Conservation (phyloP, 164 flowering plant genomes). For the Vitis vinifera region DNA sequence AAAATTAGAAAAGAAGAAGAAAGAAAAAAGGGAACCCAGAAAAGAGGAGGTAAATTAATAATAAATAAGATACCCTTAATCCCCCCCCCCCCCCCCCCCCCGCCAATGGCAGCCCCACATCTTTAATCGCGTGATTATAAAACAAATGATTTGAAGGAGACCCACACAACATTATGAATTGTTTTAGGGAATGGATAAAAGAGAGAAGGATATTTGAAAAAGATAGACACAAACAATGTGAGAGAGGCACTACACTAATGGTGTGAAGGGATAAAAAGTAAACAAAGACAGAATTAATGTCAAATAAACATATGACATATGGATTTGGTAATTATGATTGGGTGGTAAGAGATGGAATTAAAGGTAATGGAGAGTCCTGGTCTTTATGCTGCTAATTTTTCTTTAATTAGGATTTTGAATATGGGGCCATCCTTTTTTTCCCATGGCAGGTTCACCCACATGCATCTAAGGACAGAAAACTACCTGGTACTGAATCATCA, state of each 20-base stretch:
- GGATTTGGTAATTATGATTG: neutral
- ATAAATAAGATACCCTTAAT: neutral
- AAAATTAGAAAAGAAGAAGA: constrained; percentile 1
- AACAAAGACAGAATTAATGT: neutral
- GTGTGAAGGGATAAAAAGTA: neutral
- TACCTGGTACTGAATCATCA: neutral
- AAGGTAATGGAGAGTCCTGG: too few species aligned
- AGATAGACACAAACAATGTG: neutral
- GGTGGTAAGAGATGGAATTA: neutral
- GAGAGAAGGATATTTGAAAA: neutral
- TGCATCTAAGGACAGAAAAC: neutral
- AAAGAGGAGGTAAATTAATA: neutral
- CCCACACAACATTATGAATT: constrained; percentile 1
- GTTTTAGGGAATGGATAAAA: neutral
- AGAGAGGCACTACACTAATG: neutral
- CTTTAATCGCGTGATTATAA: constrained; percentile 26
- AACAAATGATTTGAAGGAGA: constrained; percentile 9
- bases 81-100: neutral
- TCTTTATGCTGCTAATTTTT: too few species aligned
- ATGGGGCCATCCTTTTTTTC: too few species aligned
- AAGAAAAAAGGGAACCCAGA: neutral
- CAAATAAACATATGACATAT: neutral
- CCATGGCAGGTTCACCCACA: neutral
- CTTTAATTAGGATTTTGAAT: too few species aligned
- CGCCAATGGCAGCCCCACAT: constrained; percentile 5